Evolutionary conservation across 2,329 filamentous ascomycete genomes (phyloP).

Genomic region (Corynespora cassiicola): DNA sequence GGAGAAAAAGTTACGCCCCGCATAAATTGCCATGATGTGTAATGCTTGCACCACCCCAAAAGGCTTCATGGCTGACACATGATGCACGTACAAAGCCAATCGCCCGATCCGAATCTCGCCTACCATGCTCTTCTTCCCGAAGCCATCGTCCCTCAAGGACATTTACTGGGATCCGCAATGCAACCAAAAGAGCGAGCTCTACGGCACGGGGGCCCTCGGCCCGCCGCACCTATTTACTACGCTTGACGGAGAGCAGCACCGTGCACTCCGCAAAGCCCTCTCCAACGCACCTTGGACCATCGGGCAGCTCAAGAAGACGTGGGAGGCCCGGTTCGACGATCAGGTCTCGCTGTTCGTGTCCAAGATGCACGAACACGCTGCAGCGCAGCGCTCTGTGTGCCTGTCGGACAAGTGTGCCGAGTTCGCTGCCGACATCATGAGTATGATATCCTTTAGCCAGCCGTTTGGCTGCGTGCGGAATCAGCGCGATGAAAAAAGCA

Average conservation of each 20-base stretch:
- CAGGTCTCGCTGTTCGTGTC: conserved; percentile 39
- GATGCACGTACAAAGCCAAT: conserved; percentile 33
- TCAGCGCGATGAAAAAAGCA: conserved; percentile 45
- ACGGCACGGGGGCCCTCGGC: conserved; percentile 44
- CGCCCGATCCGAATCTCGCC: conserved; percentile 48
- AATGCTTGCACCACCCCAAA: not conserved
- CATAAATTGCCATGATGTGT: conserved; percentile 1
- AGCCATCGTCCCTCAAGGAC: conserved; percentile 43
- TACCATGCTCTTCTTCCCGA: conserved; percentile 45
- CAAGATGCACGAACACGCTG: conserved; percentile 39
- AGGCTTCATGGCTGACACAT: not conserved
- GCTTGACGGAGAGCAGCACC: conserved; percentile 42
- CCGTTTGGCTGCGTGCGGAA: conserved; percentile 50
- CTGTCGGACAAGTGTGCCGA: conserved; percentile 48
- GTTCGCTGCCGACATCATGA: conserved; percentile 52
- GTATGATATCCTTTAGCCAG: conserved; percentile 45
- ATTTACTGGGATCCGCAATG: conserved; percentile 50
- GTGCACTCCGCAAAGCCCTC: conserved; percentile 44
- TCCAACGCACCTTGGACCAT: conserved; percentile 47
- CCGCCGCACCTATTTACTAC: conserved; percentile 44
- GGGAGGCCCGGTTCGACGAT: conserved; percentile 47
- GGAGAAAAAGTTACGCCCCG: conserved; percentile 6
- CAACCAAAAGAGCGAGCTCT: conserved; percentile 44
- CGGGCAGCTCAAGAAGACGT: conserved; percentile 47
- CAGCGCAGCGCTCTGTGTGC: conserved; percentile 27